These are phyloP conservation scores for Bromus sterilis DNA, from an alignment of 176 grass and related monocot genomes.

Conservation along the genomic window DNA sequence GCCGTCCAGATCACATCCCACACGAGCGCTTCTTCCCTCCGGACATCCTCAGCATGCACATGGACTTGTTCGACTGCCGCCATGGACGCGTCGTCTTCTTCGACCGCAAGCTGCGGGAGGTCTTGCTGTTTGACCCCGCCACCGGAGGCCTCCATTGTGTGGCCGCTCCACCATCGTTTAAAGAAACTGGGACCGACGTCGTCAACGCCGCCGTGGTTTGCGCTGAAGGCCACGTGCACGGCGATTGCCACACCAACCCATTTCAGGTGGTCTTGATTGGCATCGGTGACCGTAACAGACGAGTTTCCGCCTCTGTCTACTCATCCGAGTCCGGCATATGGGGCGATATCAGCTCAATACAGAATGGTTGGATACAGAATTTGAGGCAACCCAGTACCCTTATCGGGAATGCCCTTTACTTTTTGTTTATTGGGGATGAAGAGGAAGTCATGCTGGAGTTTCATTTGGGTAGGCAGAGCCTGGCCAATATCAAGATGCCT, in stretches of 20 bases:
- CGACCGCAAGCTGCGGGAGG: neutral
- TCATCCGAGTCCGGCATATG: neutral
- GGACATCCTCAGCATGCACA: neutral
- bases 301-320: neutral
- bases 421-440: neutral
- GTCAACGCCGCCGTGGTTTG: neutral
- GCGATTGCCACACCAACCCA: neutral
- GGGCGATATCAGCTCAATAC: neutral
- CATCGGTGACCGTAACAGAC: neutral
- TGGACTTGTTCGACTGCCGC: neutral
- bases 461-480: neutral
- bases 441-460: neutral
- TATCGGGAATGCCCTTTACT: constrained; percentile 4
- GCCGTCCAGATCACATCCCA: neutral
- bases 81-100: no score
- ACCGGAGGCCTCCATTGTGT: neutral
- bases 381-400: neutral
- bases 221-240: neutral
- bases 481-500: neutral
- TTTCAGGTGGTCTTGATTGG: constrained; percentile 7
- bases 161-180: neutral
- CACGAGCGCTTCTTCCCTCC: neutral
- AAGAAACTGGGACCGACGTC: neutral
- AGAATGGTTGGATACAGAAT: neutral
- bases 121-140: neutral